Evolutionary conservation across 1,284 basidiomycete genomes (phyloP).

Genomic region (Cutaneotrichosporon spelunceum): DNA sequence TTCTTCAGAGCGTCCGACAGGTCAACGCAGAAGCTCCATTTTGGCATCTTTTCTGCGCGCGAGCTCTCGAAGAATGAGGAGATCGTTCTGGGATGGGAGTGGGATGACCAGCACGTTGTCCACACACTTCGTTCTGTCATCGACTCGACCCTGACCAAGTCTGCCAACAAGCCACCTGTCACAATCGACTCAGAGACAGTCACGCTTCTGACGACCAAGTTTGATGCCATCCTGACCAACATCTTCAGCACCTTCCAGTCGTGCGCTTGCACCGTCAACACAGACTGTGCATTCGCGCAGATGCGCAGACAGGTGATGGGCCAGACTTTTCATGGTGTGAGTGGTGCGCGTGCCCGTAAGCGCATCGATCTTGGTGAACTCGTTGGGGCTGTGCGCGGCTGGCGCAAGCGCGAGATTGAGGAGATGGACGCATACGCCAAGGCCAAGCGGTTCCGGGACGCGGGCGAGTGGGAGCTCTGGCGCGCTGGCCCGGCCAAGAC

Average conservation of each 20-base stretch:
- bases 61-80: constrained; percentile 79
- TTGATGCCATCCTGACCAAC: constrained; percentile 68
- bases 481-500: constrained; percentile 16
- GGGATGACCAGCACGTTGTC: constrained; percentile 88
- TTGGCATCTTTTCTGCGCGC: constrained; percentile 77
- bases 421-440: constrained; percentile 34
- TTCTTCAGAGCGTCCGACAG: constrained; percentile 48
- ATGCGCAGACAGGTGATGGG: constrained; percentile 61
- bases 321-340: constrained; percentile 24
- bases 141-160: constrained; percentile 30
- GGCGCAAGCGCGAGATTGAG: constrained; percentile 52
- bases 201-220: constrained; percentile 56
- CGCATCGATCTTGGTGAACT: constrained; percentile 63
- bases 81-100: constrained; percentile 89
- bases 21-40: constrained; percentile 57
- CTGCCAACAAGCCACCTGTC: constrained; percentile 27
- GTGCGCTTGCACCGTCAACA: constrained; percentile 68
- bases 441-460: constrained; percentile 19
- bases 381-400: constrained; percentile 65
- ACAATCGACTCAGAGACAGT: constrained; percentile 23
- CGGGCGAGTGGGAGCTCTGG: constrained; percentile 27
- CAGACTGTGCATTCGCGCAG: constrained; percentile 64
- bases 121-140: constrained; percentile 60
- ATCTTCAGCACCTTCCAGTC: constrained; percentile 70
- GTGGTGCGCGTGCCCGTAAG: constrained; percentile 26